Base-by-base conservation (phyloP, 1,284 basidiomycete species). In the Ganoderma meredithae region DNA sequence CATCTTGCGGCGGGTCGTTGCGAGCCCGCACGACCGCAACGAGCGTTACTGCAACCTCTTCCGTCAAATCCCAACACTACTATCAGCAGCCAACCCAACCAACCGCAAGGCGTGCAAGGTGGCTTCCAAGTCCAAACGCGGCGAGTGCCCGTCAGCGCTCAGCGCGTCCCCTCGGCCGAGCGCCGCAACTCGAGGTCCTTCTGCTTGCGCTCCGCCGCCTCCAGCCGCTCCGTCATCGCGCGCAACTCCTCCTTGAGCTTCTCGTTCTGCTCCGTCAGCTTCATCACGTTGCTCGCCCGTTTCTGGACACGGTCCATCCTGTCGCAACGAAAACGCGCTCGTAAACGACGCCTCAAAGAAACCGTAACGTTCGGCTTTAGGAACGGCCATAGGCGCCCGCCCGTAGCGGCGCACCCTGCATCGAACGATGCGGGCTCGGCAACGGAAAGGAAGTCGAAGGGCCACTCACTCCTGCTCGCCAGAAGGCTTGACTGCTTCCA, bases 261-360 rank as follows among this genome's bases (percentile, higher is more conserved):
- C 77, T 92, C 90, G 79, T 93, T 91, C 82, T 94, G 92, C 80
- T 91, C 84, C 19, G 89, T 84, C 40, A 94, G 82, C 76, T 90
- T 91, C 76, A 92, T 76, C 68, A 94, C 90, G 77, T 91, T 93
- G 75, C 89, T 91, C 44, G 88, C 88, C 71, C 92, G 87, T 79
- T 93, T 94, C 77, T 91, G 83, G 62, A 94, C 83, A 77, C 88
- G 88, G 71, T 86, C 85, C 67, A 80, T 77, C 74, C 90, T 91
- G 79, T 56, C 15, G 25, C 13, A 13, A 52, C 25, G 64, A 25
- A 65, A 62, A 40, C 43, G 25, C 52, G 52, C 15, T 2, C 39
- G 33, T 64, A 27, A 61, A 41, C 66, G 47, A 55, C 7, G 22
- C 6, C 52, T 4, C 27, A 27, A 13, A 19, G 19, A 6, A 25